Evolutionary conservation across 345 rosid species (phyloP).

Genomic region (Durio zibethinus): DNA sequence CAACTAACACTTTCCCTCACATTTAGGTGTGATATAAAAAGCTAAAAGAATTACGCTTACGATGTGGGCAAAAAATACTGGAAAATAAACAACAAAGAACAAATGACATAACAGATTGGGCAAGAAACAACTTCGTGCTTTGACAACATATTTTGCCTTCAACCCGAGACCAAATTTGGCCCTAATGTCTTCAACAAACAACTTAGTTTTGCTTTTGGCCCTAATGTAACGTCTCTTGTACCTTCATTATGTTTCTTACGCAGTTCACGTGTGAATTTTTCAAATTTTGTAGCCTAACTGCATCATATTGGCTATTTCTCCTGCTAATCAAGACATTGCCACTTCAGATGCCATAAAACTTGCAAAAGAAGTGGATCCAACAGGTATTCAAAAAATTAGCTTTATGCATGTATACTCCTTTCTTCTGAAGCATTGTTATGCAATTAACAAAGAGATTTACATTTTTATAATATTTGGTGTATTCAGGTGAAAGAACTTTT

Average conservation of each 20-base stretch:
- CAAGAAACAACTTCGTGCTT: background rate
- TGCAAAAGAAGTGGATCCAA: conserved; percentile 98
- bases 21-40: background rate
- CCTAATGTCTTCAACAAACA: background rate
- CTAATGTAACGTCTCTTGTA: background rate
- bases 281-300: conserved; percentile 78
- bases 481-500: conserved; percentile 90
- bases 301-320: conserved; percentile 97
- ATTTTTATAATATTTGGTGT: conserved; percentile 16
- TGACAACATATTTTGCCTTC: background rate
- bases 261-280: conserved; percentile 12
- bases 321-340: conserved; percentile 99
- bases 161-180: background rate
- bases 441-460: conserved; percentile 3
- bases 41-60: background rate
- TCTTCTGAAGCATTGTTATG: background rate
- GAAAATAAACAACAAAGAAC: background rate
- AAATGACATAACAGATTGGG: background rate
- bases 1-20: background rate
- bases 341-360: conserved; percentile 99
- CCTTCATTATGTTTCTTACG: conserved; percentile 6
- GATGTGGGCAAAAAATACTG: background rate
- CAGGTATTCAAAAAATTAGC: conserved; percentile 47
- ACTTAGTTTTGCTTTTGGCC: background rate
- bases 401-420: conserved; percentile 8